Evolutionary conservation across 176 grass and related monocot species (phyloP), one percentile per base, ranked within the genome.

Genomic region (Zea luxurians): DNA sequence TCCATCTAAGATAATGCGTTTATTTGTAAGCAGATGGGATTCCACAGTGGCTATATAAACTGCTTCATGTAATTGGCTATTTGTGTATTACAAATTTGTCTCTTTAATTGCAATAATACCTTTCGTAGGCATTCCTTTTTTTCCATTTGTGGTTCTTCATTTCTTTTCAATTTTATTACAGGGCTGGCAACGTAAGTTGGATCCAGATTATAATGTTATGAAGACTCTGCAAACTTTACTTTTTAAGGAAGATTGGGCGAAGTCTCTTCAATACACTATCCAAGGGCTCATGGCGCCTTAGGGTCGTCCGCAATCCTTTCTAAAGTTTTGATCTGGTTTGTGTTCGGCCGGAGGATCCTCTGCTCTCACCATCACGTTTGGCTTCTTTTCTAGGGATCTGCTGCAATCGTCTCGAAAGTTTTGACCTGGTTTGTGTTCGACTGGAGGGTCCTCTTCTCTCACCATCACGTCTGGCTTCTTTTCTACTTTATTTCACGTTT

Each of bases 121-220:
- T 50, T 58, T 41, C 7, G 2, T 76, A 59, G 37, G 2, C 2
- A 72, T 3, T 35, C 48, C 12, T 10, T 66, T 27, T 27, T 27
- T 73, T 79, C 12, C 48, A 43, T 74, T 60, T 47, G 6, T 27
- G 11, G 48, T 57, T 58, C 13, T 70, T 75, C 47, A 58, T 21
- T 80, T 64, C 17, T 53, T 54, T 70, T 34, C 59, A 20, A 13
- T 7, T 37, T 48, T 83, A 57, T 83, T 71, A 61, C 68, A 99
- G 96, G 92, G 96, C 58, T 99, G 96, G 96, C 96, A 99, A 81
- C 90, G 92, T 66, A 99, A 99, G 68, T 63, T 99, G 81, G 96
- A 99, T 89, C 96, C 96, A 37, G 92, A 90, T 70, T 99, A 93
- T 80, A 87, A 99, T 86, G 88, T 99, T 52, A 99, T 99, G 96